A percentile compares a stretch with the other conserved stretches of the same genome.
Evolutionary conservation across 2,329 filamentous ascomycete species (phyloP).

Genomic region (Trichothecium sympodiale): DNA sequence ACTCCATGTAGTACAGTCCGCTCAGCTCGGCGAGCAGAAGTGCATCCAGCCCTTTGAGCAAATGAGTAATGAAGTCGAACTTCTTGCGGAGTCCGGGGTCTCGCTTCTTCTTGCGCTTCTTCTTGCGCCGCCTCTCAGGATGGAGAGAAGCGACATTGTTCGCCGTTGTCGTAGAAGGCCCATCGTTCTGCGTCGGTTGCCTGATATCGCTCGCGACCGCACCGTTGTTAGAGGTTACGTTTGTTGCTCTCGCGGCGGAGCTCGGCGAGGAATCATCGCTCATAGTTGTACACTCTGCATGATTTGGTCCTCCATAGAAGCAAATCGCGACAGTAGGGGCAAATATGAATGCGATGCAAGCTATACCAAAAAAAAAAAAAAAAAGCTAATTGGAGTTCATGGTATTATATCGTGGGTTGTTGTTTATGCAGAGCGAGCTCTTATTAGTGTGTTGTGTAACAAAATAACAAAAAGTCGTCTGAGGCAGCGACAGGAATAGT

Average conservation of each 20-base stretch:
- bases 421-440: too few relatives aligned
- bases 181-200: background rate
- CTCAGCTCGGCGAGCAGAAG: slow-evolving; percentile 55
- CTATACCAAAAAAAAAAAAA: background rate
- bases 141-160: background rate
- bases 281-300: slow-evolving; percentile 28
- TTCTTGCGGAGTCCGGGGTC: slow-evolving; percentile 41
- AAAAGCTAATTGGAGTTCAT: too few relatives aligned
- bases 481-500: too few relatives aligned
- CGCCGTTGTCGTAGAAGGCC: too few relatives aligned
- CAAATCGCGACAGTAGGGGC: slow-evolving; percentile 8
- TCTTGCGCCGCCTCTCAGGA: slow-evolving; percentile 18
- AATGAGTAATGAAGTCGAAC: slow-evolving; percentile 47
- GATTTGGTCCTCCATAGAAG: slow-evolving; percentile 16
- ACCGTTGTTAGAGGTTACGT: slow-evolving; percentile 4
- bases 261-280: slow-evolving; percentile 37
- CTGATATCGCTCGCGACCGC: background rate
- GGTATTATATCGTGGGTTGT: too few relatives aligned
- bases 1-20: slow-evolving; percentile 62
- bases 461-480: too few relatives aligned
- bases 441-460: too few relatives aligned
- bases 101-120: slow-evolving; percentile 23
- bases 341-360: background rate
- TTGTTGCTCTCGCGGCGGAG: slow-evolving; percentile 22
- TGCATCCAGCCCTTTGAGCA: slow-evolving; percentile 51